Conservation (phyloP, 139 green algal genomes). For the Picochlorum sp. region DNA sequence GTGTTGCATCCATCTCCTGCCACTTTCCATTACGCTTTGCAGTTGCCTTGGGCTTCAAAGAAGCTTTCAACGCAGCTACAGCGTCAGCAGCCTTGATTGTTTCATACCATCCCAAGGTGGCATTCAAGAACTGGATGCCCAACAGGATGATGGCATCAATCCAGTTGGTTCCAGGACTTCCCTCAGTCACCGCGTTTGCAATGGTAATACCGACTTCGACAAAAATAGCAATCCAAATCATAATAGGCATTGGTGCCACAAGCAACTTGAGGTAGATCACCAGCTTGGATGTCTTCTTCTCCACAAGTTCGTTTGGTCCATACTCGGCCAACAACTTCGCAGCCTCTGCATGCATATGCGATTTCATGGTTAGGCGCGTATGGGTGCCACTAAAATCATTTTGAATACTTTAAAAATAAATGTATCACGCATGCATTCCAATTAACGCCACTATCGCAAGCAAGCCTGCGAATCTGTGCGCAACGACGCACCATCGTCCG, state of each 20-base stretch:
- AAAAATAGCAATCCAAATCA: constrained; percentile 84
- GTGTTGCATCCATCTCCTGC: constrained; percentile 51
- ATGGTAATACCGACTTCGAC: constrained; percentile 57
- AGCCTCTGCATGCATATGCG: constrained; percentile 45
- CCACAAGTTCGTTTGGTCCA: constrained; percentile 67
- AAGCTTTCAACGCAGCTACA: constrained; percentile 70
- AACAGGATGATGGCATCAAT: constrained; percentile 65
- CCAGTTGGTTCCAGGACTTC: constrained; percentile 35
- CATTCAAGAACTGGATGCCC: constrained; percentile 77
- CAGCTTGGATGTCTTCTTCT: constrained; percentile 57
- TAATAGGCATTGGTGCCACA: constrained; percentile 73
- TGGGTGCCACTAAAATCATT: too few relatives aligned
- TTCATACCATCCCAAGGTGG: constrained; percentile 70
- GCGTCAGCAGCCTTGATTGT: constrained; percentile 72
- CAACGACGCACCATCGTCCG: too few relatives aligned
- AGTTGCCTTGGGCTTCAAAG: constrained; percentile 69
- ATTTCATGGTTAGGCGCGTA: too few relatives aligned
- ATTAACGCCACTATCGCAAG: too few relatives aligned
- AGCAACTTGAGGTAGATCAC: constrained; percentile 57
- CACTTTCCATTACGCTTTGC: constrained; percentile 66
- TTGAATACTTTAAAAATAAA: too few relatives aligned
- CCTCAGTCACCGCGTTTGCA: too few relatives aligned
- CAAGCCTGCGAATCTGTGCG: too few relatives aligned
- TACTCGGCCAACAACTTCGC: constrained; percentile 38
- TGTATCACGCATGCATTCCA: too few relatives aligned